Evolutionary conservation across 345 rosid species (phyloP).

Genomic region (Brassica nigra): DNA sequence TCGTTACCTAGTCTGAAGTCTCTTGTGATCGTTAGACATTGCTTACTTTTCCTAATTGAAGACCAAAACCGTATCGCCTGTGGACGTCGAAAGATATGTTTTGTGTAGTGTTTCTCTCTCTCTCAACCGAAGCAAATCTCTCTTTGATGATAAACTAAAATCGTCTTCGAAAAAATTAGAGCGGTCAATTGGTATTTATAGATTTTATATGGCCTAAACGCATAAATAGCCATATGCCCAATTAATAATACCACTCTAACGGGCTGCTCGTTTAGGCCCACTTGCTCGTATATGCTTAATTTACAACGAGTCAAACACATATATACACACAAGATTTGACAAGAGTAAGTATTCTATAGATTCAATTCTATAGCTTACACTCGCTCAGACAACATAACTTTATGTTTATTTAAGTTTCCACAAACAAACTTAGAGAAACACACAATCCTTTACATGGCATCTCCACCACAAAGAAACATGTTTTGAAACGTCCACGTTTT

Average conservation of each 20-base stretch:
- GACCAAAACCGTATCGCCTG: not conserved
- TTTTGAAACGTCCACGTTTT: slow-evolving; percentile 37
- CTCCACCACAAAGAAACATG: slow-evolving; percentile 38
- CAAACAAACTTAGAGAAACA: slow-evolving; percentile 25
- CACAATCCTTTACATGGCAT: slow-evolving; percentile 41
- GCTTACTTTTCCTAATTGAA: not conserved
- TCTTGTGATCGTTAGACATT: not conserved
- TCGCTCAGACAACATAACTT: slow-evolving; percentile 13
- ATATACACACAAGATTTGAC: not conserved
- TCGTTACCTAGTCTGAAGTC: not conserved
- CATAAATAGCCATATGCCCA: too few species aligned
- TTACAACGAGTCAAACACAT: too few species aligned
- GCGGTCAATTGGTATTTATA: too few species aligned
- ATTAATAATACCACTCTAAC: too few species aligned
- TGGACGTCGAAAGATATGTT: too few species aligned
- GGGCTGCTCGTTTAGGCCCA: too few species aligned
- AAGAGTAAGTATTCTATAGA: not conserved
- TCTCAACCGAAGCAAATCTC: too few species aligned
- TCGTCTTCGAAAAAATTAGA: too few species aligned
- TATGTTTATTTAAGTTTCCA: slow-evolving; percentile 17
- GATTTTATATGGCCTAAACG: too few species aligned
- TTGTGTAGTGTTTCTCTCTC: too few species aligned
- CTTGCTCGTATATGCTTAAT: too few species aligned
- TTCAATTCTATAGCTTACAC: not conserved
- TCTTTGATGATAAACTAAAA: too few species aligned